A percentile compares a stretch with the other conserved stretches of the same genome.
These are phyloP conservation scores for Coffea eugenioides DNA, from an alignment of 257 asterid genomes.

Conservation along the genomic window DNA sequence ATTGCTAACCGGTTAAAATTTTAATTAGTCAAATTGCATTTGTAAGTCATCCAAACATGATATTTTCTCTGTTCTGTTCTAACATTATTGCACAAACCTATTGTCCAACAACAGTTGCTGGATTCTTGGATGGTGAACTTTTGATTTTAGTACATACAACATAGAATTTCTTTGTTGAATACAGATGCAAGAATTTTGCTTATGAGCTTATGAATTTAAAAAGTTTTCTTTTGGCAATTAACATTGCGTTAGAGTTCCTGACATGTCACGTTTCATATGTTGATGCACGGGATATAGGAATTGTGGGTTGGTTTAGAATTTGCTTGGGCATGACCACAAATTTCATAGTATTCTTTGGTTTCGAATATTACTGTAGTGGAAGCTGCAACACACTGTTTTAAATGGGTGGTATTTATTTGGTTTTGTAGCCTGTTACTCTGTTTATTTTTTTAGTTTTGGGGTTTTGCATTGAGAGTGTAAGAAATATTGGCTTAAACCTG, in stretches of 20 bases:
- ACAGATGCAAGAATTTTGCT: not conserved
- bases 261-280: not conserved
- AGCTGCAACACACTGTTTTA: not conserved
- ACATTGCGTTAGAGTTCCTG: not conserved
- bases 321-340: not conserved
- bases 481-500: conserved; percentile 13
- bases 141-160: not conserved
- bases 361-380: too few relatives aligned
- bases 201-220: not conserved
- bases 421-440: not conserved
- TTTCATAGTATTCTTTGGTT: not conserved
- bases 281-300: not conserved
- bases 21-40: not conserved
- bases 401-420: not conserved
- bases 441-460: not conserved
- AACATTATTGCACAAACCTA: not conserved
- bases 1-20: not conserved
- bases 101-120: not conserved
- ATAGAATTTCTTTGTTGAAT: not conserved
- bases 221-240: not conserved
- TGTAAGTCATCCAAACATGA: not conserved
- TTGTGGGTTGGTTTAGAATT: not conserved
- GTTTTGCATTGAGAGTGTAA: not conserved
- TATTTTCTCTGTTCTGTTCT: not conserved
- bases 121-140: not conserved